Conservation (phyloP, 805 yeast species). For the Ogataea henricii region DNA sequence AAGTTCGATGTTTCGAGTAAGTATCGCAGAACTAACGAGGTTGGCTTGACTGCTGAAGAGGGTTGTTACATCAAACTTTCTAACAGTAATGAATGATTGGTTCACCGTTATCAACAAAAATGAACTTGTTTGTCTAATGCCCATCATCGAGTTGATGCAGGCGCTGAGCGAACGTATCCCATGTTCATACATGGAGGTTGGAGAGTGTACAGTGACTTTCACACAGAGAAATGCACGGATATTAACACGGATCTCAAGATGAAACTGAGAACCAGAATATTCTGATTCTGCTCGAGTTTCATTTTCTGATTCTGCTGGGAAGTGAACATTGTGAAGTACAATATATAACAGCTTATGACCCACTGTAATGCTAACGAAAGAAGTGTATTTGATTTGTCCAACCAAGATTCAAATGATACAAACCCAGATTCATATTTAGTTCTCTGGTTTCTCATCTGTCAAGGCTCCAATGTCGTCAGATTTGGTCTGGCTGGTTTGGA, state of each 20-base stretch:
- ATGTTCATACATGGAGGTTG: constrained; percentile 69
- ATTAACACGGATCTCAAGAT: constrained; percentile 62
- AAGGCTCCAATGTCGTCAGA: no score
- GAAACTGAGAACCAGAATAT: no score
- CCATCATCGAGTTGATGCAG: constrained; percentile 54
- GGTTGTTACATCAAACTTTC: constrained; percentile 76
- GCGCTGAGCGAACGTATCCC: constrained; percentile 77
- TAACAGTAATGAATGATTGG: constrained; percentile 58
- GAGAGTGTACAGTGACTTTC: constrained; percentile 78
- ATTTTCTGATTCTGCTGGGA: no score
- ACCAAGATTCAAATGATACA: no score
- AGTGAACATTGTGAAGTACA: no score
- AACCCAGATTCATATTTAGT: no score
- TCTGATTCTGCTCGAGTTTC: no score
- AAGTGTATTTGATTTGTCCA: no score
- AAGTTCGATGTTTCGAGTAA: constrained; percentile 65
- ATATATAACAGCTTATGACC: no score
- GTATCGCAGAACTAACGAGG: constrained; percentile 63
- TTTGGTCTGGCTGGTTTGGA: no score
- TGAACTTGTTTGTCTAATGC: constrained; percentile 58
- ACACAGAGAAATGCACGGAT: constrained; percentile 67
- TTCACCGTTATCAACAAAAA: constrained; percentile 58
- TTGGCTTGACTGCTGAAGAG: constrained; percentile 88
- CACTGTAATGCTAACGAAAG: no score
- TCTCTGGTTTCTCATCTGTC: no score